Evolutionary conservation across 2,329 filamentous ascomycete species (phyloP), one percentile per base, ranked within the genome.

Genomic region (Colletotrichum sp.): DNA sequence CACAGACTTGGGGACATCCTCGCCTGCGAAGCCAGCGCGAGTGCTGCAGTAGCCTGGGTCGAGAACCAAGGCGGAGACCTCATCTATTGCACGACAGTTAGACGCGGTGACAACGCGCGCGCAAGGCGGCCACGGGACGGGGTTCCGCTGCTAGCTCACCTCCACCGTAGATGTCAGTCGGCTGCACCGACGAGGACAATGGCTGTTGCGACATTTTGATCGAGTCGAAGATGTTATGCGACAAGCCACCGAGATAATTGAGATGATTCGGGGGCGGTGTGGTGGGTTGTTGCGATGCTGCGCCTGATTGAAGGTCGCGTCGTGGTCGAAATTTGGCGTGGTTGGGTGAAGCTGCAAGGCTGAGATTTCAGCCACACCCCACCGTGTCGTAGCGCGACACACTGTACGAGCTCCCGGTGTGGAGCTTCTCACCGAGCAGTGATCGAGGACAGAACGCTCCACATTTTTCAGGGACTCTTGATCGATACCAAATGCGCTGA

Each of bases 21-120:
- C 98, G 83, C 98, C 97, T 14, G 98, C 98, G 83, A 99, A 99
- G 74, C 97, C 97, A 76, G 96, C 97, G 86, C 98, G 96, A 55
- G 95, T 96, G 80, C 93, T 94, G 82, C 95, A 95, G 87, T 96
- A 98, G 77, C 98, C 97, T 4, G 97, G 95, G 83, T 99, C 97
- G 83, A 99, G 95, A 48, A 99, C 95, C 80, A 99, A 94, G 68
- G 98, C 98, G 43, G 96, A 98, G 79, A 99, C 96, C 88, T 99
- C 97, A 89, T 99, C 97, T 98, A 81, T 74, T 32, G 60, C 61
- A 76, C 55, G 60, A 61, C 55, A 59, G 60, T 68, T 36, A 72
- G 70, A 39, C 43, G 24, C 59, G 6, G 39, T 48, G 10, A 52
- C 21, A 34, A 68, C 39, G 72, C 72, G 28, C 71, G 30, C 67